A percentile compares a stretch with the other conserved stretches of the same genome.
Evolutionary conservation across 192 early-diverging fungal species (phyloP).

Genomic region (Phycomyces blakesleeanus): DNA sequence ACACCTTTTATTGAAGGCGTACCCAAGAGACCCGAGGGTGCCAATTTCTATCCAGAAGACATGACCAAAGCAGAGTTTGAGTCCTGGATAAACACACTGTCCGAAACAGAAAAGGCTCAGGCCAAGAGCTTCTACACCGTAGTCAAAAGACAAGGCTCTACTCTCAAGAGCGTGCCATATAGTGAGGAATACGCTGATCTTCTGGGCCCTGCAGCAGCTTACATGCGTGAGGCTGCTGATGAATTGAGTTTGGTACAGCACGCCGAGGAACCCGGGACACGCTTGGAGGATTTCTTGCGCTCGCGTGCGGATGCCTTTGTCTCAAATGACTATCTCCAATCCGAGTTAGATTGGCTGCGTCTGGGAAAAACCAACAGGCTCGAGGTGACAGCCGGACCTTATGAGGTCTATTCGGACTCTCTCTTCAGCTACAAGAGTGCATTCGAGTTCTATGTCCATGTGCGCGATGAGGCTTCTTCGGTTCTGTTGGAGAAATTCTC

Average conservation of each 20-base stretch:
- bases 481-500: slow-evolving; percentile 62
- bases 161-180: slow-evolving; percentile 47
- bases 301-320: slow-evolving; percentile 53
- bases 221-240: slow-evolving; percentile 53
- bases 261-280: slow-evolving; percentile 1
- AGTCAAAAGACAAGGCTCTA: slow-evolving; percentile 40
- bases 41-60: slow-evolving; percentile 70
- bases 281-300: slow-evolving; percentile 53
- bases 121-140: slow-evolving; percentile 68
- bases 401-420: slow-evolving; percentile 73
- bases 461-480: slow-evolving; percentile 58
- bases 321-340: slow-evolving; percentile 61
- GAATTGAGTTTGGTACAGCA: slow-evolving; percentile 52
- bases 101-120: slow-evolving; percentile 35
- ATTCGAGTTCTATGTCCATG: slow-evolving; percentile 67
- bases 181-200: slow-evolving; percentile 55
- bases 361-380: slow-evolving; percentile 59
- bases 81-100: slow-evolving; percentile 48
- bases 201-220: slow-evolving; percentile 46
- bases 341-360: slow-evolving; percentile 66
- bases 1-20: slow-evolving; percentile 48
- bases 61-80: slow-evolving; percentile 63
- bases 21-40: slow-evolving; percentile 46
- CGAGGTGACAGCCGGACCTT: slow-evolving; percentile 68
- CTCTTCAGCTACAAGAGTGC: slow-evolving; percentile 61